Conservation (phyloP, 176 grass and related monocot genomes). For the Cenchrus fungigraminus region DNA sequence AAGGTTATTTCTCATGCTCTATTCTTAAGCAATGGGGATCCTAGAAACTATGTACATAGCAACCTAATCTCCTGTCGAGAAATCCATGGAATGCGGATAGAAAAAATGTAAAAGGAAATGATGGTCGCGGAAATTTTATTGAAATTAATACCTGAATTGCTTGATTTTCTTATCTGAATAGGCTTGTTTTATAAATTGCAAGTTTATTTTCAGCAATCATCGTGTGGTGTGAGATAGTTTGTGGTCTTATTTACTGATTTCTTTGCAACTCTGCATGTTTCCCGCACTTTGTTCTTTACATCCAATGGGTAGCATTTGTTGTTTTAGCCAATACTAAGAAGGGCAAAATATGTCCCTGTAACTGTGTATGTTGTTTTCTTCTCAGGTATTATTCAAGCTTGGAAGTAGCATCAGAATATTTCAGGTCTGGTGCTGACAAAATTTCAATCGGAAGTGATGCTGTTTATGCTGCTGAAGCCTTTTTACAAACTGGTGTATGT, state of each 20-base stretch:
- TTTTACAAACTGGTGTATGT: slow-evolving; percentile 84
- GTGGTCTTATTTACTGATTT: slow-evolving; percentile 36
- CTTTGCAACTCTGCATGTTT: slow-evolving; percentile 32
- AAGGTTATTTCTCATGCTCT: slow-evolving; percentile 55
- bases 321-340: slow-evolving; percentile 1
- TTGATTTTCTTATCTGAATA: neutral
- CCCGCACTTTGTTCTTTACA: slow-evolving; percentile 14
- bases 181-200: neutral
- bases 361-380: slow-evolving; percentile 28
- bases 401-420: slow-evolving; percentile 99
- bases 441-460: slow-evolving; percentile 98
- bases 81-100: too few species aligned
- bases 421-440: slow-evolving; percentile 98
- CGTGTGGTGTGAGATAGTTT: neutral
- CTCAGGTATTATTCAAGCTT: slow-evolving; percentile 95
- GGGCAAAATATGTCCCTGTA: neutral
- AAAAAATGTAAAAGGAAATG: too few species aligned
- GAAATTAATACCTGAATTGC: neutral
- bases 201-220: slow-evolving; percentile 1
- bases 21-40: neutral
- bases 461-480: slow-evolving; percentile 94
- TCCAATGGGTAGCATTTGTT: neutral
- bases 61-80: neutral
- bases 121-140: slow-evolving; percentile 27
- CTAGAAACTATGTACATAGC: slow-evolving; percentile 5